phyloP scores from a whole-genome alignment of 2,329 filamentous ascomycete genomes.

The Calonectria pseudoturangicola region DNA sequence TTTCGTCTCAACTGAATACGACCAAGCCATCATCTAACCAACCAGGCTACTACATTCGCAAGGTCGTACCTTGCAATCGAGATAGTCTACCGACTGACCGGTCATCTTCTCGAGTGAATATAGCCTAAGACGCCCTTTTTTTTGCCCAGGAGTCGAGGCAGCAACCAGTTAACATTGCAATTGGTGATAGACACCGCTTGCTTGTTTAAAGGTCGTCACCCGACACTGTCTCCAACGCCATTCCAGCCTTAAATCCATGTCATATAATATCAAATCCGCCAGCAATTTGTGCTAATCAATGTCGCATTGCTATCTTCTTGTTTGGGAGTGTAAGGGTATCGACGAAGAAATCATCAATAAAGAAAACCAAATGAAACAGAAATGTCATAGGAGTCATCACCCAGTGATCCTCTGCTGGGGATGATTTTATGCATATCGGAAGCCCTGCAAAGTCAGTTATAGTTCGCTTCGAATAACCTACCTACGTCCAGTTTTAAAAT shows the following conservation, averaged over 20 bases:
- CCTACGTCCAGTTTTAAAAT: constrained; percentile 21
- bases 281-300: constrained; percentile 42
- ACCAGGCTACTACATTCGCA: constrained; percentile 7
- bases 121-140: constrained; percentile 25
- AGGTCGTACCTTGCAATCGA: constrained; percentile 39
- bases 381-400: constrained; percentile 29
- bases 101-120: constrained; percentile 31
- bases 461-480: constrained; percentile 43
- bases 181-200: constrained; percentile 32
- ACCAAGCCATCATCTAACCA: constrained; percentile 5
- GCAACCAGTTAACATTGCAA: constrained; percentile 18
- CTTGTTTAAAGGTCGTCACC: constrained; percentile 32
- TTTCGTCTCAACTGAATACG: constrained; percentile 10
- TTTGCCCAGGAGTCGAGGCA: background rate
- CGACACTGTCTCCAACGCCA: constrained; percentile 46
- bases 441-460: constrained; percentile 48
- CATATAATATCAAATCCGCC: constrained; percentile 43
- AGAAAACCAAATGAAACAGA: constrained; percentile 20
- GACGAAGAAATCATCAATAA: constrained; percentile 47
- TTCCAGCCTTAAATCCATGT: constrained; percentile 46
- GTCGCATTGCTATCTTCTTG: constrained; percentile 41
- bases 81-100: constrained; percentile 26
- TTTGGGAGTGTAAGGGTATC: constrained; percentile 50
- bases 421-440: constrained; percentile 25
- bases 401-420: constrained; percentile 23